Percentiles rank a stretch among this genome's conserved stretches.
phyloP scores from a whole-genome alignment of 2,329 filamentous ascomycete genomes.

The Fusarium armeniacum region DNA sequence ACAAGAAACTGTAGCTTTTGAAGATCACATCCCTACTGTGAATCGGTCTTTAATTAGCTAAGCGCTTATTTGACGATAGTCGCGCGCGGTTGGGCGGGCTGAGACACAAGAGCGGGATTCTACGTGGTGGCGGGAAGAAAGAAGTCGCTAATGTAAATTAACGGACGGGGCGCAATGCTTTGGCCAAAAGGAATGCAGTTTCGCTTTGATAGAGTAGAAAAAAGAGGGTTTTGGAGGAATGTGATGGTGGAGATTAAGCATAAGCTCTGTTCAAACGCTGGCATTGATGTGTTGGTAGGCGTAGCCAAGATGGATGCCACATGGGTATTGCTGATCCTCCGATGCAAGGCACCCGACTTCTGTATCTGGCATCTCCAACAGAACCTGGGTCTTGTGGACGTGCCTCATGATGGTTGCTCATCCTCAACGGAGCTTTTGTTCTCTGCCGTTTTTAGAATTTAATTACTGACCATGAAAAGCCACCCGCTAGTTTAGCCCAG shows the following conservation, averaged over 20 bases:
- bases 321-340: constrained; percentile 4
- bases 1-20: neutral
- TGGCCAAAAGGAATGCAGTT: constrained; percentile 21
- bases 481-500: constrained; percentile 30
- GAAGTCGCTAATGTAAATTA: constrained; percentile 20
- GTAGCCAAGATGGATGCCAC: neutral
- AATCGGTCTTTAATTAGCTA: constrained; percentile 18
- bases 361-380: neutral
- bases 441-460: constrained; percentile 19
- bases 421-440: neutral
- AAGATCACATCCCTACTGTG: constrained; percentile 11
- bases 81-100: constrained; percentile 45
- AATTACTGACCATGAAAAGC: constrained; percentile 8
- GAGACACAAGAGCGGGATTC: constrained; percentile 20
- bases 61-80: constrained; percentile 36
- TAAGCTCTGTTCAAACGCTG: neutral
- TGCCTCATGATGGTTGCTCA: constrained; percentile 11
- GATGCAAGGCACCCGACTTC: constrained; percentile 25
- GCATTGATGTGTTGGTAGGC: neutral
- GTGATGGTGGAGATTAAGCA: constrained; percentile 15
- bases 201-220: neutral
- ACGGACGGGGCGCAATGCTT: constrained; percentile 24
- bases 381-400: constrained; percentile 14
- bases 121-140: constrained; percentile 11
- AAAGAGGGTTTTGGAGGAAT: constrained; percentile 6